A percentile compares a stretch with the other conserved stretches of the same genome.
phyloP scores from a whole-genome alignment of 129 eudicot genomes.

The Flaveria brownii region DNA sequence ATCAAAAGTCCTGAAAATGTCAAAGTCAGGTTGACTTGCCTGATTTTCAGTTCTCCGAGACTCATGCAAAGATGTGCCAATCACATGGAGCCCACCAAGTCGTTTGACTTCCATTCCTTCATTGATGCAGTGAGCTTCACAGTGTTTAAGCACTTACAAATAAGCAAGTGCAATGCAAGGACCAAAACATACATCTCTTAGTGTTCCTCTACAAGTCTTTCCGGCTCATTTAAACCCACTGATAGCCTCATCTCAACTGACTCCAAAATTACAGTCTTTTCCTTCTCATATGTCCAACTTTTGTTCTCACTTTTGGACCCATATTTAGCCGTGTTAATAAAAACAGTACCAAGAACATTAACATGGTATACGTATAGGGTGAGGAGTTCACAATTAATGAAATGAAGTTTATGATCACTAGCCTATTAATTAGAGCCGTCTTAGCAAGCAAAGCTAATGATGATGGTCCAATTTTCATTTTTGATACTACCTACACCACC shows the following conservation, averaged over 20 bases:
- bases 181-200: constrained; percentile 84
- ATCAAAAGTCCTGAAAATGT: constrained; percentile 10
- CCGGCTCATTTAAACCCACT: constrained; percentile 47
- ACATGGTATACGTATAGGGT: background rate
- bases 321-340: constrained; percentile 56
- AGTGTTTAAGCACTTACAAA: constrained; percentile 59
- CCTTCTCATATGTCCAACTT: constrained; percentile 67
- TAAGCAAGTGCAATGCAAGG: constrained; percentile 87
- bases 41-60: constrained; percentile 96
- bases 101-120: constrained; percentile 92
- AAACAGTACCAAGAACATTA: constrained; percentile 12
- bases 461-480: constrained; percentile 78
- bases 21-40: constrained; percentile 34
- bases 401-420: constrained; percentile 31
- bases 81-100: constrained; percentile 93
- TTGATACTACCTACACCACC: constrained; percentile 62
- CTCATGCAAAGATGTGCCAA: constrained; percentile 95
- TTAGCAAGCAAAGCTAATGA: constrained; percentile 79
- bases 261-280: constrained; percentile 63
- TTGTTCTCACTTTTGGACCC: constrained; percentile 75
- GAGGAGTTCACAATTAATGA: constrained; percentile 1
- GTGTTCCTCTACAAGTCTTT: constrained; percentile 73
- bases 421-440: constrained; percentile 70
- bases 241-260: constrained; percentile 84
- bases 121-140: constrained; percentile 73